Base-by-base conservation (phyloP, 1,284 basidiomycete species). In the Hemileccinum hortonii region DNA sequence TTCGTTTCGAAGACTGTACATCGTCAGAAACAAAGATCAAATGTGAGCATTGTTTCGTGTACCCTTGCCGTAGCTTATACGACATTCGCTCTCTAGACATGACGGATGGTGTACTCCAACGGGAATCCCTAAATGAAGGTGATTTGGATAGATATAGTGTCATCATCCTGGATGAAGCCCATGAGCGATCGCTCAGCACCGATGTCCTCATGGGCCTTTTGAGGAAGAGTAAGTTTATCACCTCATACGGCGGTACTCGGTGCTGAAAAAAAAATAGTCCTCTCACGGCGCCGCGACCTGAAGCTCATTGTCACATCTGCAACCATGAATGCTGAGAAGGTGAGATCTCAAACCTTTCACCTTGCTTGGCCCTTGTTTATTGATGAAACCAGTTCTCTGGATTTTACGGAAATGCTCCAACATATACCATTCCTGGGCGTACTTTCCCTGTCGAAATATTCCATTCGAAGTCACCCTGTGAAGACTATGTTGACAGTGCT, bases 281-380 rank as follows among this genome's bases (percentile, higher is more conserved):
- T 99, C 37, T 93, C 93, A 2, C 81, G 96, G 8, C 77, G 96
- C 56, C 78, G 94, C 55, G 96, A 99, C 69, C 74, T 98, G 43
- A 98, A 95, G 71, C 82, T 99, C 39, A 96, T 99, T 59, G 95
- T 99, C 32, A 98, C 96, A 2, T 98, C 96, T 3, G 96, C 96
- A 4, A 99, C 96, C 2, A 98, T 99, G 96, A 98, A 99, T 65
- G 90, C 96, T 1, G 94, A 97, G 52, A 98, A 98, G 83, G 92
- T 90, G 51, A 47, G 68, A 46, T 33, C 18, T 6, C 15, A 18
- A 8, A 19, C 45, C 7, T 2, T 45, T 19, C 21, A 15, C 22
- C 12, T 29, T 18, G 3, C 9, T 21, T 43, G 1, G 15, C 10
- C 3, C 3, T 0, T 35, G 14, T 33, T 55, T 15, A 55, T 46